Conservation (phyloP, 257 asterid species). For the Penstemon barbatus region DNA sequence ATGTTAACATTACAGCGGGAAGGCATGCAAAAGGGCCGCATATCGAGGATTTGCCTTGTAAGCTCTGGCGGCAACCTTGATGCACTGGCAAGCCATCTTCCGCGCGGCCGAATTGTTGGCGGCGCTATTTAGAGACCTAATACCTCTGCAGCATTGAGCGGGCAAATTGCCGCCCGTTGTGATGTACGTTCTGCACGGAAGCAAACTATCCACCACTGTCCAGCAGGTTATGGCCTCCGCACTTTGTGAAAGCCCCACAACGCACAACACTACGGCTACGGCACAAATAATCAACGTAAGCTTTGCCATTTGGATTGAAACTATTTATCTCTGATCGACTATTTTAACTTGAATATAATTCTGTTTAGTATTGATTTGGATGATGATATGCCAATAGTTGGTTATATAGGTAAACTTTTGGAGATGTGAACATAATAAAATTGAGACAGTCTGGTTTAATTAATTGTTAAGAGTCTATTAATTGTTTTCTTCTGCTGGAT, state of each 20-base stretch:
- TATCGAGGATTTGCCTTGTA: neutral
- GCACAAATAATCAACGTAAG: neutral
- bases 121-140: constrained; percentile 14
- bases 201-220: constrained; percentile 15
- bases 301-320: constrained; percentile 23
- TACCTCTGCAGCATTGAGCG: constrained; percentile 29
- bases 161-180: constrained; percentile 25
- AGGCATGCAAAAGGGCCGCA: constrained; percentile 19
- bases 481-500: neutral
- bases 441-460: neutral
- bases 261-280: neutral
- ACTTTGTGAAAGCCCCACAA: neutral
- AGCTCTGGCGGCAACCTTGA: constrained; percentile 21
- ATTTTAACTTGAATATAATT: too few species aligned
- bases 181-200: constrained; percentile 24
- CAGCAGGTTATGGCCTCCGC: constrained; percentile 22
- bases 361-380: too few species aligned
- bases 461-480: neutral
- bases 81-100: constrained; percentile 29
- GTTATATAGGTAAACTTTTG: constrained; percentile 15
- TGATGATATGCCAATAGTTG: neutral
- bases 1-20: constrained; percentile 21
- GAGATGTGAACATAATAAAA: neutral
- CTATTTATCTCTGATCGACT: too few species aligned
- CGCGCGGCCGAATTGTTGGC: constrained; percentile 20